Conservation (phyloP, 2,329 filamentous ascomycete species). For the Tympanopsis confertula region DNA sequence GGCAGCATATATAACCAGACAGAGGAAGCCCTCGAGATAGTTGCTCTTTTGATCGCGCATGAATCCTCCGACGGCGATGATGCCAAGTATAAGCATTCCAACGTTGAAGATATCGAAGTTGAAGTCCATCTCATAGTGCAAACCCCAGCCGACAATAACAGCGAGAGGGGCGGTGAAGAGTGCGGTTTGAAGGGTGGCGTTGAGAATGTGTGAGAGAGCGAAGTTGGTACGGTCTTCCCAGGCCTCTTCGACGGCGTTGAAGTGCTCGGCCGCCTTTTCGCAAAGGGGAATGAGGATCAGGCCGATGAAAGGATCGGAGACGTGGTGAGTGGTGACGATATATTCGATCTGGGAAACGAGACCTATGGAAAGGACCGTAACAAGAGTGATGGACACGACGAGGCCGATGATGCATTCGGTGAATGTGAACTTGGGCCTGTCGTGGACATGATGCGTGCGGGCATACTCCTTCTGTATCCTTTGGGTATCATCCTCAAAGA, state of each 20-base stretch:
- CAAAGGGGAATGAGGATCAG: constrained; percentile 72
- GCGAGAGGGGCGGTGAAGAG: constrained; percentile 77
- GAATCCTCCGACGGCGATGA: constrained; percentile 80
- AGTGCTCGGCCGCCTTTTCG: constrained; percentile 76
- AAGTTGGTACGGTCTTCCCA: constrained; percentile 78
- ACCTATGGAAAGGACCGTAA: constrained; percentile 63
- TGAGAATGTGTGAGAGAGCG: constrained; percentile 74
- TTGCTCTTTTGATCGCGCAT: constrained; percentile 80
- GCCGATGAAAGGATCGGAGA: constrained; percentile 46
- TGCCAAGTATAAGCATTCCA: constrained; percentile 67
- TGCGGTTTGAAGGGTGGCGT: constrained; percentile 79
- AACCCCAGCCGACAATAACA: constrained; percentile 73
- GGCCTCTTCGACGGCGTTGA: constrained; percentile 75
- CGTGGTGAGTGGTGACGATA: constrained; percentile 30
- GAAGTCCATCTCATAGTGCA: constrained; percentile 60
- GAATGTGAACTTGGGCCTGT: constrained; percentile 61
- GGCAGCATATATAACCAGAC: constrained; percentile 55
- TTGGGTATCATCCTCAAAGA: constrained; percentile 64
- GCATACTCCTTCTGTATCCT: constrained; percentile 50
- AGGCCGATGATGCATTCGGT: constrained; percentile 62
- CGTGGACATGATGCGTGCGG: constrained; percentile 47
- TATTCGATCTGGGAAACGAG: constrained; percentile 62
- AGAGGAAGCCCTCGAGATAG: constrained; percentile 76
- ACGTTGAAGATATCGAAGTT: constrained; percentile 84
- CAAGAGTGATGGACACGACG: constrained; percentile 50